Conservation (phyloP, 169 alveolate genomes). For the Babesia ovata region DNA sequence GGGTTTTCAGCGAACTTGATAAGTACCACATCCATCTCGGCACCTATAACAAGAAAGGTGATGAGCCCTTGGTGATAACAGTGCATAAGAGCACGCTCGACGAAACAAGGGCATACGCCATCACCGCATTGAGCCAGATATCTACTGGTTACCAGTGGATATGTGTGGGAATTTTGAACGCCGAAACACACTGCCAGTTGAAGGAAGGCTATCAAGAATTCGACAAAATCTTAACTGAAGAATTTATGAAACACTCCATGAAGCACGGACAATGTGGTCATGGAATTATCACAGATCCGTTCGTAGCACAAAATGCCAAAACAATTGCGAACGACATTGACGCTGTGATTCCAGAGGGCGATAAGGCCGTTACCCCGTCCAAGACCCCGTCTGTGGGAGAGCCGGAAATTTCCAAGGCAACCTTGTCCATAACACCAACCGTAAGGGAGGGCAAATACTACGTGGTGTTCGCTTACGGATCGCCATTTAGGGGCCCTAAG, state of each 20-base stretch:
- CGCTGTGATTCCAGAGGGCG: too few relatives aligned
- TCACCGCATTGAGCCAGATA: constrained; percentile 48
- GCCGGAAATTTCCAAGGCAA: constrained; percentile 11
- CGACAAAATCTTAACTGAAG: constrained; percentile 31
- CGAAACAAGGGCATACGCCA: constrained; percentile 2
- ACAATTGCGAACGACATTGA: neutral
- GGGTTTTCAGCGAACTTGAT: neutral
- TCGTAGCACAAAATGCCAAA: neutral
- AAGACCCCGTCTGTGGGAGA: neutral
- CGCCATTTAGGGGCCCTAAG: constrained; percentile 34
- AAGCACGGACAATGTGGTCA: neutral
- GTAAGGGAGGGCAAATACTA: constrained; percentile 40
- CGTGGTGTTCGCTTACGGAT: constrained; percentile 56
- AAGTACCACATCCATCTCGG: constrained; percentile 19
- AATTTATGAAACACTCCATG: constrained; percentile 6
- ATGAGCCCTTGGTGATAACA: constrained; percentile 21
- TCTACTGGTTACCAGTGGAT: constrained; percentile 64
- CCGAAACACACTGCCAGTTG: constrained; percentile 3
- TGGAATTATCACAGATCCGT: constrained; percentile 1
- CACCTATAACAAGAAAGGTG: neutral
- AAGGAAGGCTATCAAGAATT: neutral
- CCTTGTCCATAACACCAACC: constrained; percentile 13
- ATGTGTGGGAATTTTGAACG: constrained; percentile 29
- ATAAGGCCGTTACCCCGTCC: neutral
- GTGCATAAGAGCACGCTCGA: constrained; percentile 27